Evolutionary conservation across 495 filamentous ascomycete species (phyloP), one percentile per base, ranked within the genome.

Genomic region (Chaetomium fimeti): DNA sequence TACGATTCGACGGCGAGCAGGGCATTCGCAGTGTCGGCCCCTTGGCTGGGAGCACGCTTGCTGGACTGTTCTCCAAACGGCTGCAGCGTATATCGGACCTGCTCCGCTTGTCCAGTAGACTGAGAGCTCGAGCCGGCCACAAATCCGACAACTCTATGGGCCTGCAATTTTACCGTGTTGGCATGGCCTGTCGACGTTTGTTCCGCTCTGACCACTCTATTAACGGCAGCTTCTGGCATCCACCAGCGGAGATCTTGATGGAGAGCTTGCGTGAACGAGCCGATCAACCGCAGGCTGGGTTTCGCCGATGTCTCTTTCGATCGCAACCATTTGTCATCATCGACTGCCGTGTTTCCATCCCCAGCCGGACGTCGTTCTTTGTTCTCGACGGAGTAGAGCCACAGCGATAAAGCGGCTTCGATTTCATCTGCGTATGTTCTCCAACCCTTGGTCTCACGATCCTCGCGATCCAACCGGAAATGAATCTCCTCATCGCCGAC

Each of bases 121-220:
- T 47, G 43, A 47, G 43, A 47, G 16, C n/a, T n/a, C 43, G 16
- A 47, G 7, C 16, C 16, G 1, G 16, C 43, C 43, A 15, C 27
- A n/a, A 54, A 54, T n/a, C 51, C 51, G 12, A 54, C 51, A 29
- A 54, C 51, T 5, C 51, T 27, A 54, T 54, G 51, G 25, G 25
- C 27, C 28, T 32, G 27, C 13, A 32, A 27, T 13, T 5, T 1
- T 2, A 29, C 16, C 1, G 25, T 54, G 22, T 13, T 52, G 49
- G 6, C 24, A 15, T 27, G 1, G 5, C 28, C 25, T 25, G 22
- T 52, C 8, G 22, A 4, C 9, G 24, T 16, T 15, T 52, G 48
- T 25, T 25, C 3, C 22, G 16, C 48, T 2, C 7, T 47, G 4
- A 47, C 47, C 20, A 49, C n/a, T 49, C 27, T n/a, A n/a, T n/a